These are phyloP conservation scores for Blastobotrys americana DNA, from an alignment of 805 yeast genomes.

Conservation along the genomic window DNA sequence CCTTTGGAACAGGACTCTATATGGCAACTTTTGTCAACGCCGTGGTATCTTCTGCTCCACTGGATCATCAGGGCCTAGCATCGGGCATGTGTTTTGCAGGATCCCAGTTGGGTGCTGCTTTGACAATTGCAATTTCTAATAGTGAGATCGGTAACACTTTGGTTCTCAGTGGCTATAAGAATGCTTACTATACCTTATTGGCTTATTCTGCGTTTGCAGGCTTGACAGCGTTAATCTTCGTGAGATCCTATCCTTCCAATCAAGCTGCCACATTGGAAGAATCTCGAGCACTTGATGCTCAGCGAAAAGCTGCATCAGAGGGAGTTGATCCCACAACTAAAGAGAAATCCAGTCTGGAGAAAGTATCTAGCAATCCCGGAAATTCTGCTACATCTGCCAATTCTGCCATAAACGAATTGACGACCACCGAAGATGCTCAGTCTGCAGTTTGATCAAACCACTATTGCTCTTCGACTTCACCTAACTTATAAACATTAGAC, in stretches of 20 bases:
- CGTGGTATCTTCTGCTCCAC: constrained; percentile 31
- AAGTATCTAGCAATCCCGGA: no score
- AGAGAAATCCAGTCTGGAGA: no score
- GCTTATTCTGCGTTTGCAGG: constrained; percentile 9
- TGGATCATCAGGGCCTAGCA: constrained; percentile 36
- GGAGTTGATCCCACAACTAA: no score
- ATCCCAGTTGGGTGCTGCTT: constrained; percentile 31
- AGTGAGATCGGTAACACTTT: constrained; percentile 14
- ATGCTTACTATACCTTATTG: constrained; percentile 13
- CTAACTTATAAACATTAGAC: no score
- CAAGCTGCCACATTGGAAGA: background rate
- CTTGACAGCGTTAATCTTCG: background rate
- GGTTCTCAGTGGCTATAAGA: constrained; percentile 6
- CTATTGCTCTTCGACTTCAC: no score
- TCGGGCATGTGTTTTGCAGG: constrained; percentile 33
- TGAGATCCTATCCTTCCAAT: background rate
- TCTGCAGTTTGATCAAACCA: no score
- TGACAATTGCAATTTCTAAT: constrained; percentile 26
- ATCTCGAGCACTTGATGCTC: background rate
- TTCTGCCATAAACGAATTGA: no score
- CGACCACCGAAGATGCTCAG: no score
- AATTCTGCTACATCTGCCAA: no score
- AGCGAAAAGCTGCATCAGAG: background rate
- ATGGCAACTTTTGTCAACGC: constrained; percentile 32
- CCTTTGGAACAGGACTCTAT: constrained; percentile 28